Base-by-base conservation (phyloP, 371 early-diverging fungal genomes). In the Saksenaea vasiformis region DNA sequence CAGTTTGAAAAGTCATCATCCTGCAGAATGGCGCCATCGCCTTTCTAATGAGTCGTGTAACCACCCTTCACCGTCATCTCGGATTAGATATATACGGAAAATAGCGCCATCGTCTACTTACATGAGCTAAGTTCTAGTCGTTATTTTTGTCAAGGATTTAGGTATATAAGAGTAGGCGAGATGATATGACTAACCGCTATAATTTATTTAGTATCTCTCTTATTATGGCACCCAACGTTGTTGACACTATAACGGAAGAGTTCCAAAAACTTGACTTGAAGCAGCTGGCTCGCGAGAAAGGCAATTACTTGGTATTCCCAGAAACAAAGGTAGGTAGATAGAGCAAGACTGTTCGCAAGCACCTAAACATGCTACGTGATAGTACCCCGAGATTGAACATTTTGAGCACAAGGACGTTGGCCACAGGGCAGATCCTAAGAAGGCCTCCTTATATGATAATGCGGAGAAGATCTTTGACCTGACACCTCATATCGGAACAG, bases 401-500 rank as follows among this genome's bases (percentile, higher is more conserved):
- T 78, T 72, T 54, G 70, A 77, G 35, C 78, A 80, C 35, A 37
- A 71, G 2, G 80, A 80, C 24, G 71, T 72, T 39, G 87, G 79
- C 17, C 74, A 71, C 53, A 78, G 72, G 5, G 86, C 70, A 8
- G 88, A 90, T 54, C 85, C 87, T 10, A 80, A 77, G 56, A 86
- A 86, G 71, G 78, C 82, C 26, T 82, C 88, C 8, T 65, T 90
- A 36, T 75, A 79, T 37, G 73, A 80, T 34, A 76, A 71, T 47
- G 88, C 85, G 51, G 80, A 80, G 62, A 85, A 85, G 70, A 69
- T 85, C 54, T 74, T 81, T 68, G 88, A 89, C 36, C 67, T 87
- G 27, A 77, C 87, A 0, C 88, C 86, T 41, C 69, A 80, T 54
- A 82, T 90, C 61, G 91, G 91, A 54, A 89, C 91, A n/a, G 89